Conservation (phyloP, 768 basidiomycete species). For the Russula lepida region DNA sequence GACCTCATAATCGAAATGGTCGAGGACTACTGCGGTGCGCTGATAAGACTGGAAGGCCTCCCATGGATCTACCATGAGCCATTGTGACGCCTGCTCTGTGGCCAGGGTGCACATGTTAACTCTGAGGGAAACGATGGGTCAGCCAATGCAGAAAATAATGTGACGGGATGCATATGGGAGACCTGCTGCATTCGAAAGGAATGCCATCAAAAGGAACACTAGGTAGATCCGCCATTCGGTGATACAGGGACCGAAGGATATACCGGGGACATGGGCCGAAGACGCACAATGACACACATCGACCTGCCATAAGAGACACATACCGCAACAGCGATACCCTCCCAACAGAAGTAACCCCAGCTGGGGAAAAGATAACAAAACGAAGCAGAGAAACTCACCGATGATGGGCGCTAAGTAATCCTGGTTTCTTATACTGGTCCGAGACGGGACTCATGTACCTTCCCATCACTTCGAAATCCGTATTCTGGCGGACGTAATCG, state of each 20-base stretch:
- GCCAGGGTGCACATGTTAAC: constrained; percentile 86
- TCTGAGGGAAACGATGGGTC: constrained; percentile 31
- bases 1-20: constrained; percentile 94
- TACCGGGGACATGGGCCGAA: neutral
- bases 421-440: constrained; percentile 95
- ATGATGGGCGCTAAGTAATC: constrained; percentile 78
- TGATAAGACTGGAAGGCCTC: constrained; percentile 94
- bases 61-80: constrained; percentile 98
- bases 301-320: neutral
- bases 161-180: neutral
- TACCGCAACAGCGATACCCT: neutral
- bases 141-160: neutral
- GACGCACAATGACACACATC: neutral
- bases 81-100: constrained; percentile 80
- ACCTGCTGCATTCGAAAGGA: neutral
- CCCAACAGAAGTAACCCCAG: neutral
- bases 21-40: constrained; percentile 92
- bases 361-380: neutral
- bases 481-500: constrained; percentile 89
- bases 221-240: neutral
- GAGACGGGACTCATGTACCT: constrained; percentile 96
- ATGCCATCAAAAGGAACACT: neutral
- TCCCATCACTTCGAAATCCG: constrained; percentile 87
- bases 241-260: constrained; percentile 1
- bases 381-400: constrained; percentile 48